Evolutionary conservation across 768 basidiomycete genomes (phyloP), one percentile per base, ranked within the genome.

Genomic region (Floccularia luteovirens): DNA sequence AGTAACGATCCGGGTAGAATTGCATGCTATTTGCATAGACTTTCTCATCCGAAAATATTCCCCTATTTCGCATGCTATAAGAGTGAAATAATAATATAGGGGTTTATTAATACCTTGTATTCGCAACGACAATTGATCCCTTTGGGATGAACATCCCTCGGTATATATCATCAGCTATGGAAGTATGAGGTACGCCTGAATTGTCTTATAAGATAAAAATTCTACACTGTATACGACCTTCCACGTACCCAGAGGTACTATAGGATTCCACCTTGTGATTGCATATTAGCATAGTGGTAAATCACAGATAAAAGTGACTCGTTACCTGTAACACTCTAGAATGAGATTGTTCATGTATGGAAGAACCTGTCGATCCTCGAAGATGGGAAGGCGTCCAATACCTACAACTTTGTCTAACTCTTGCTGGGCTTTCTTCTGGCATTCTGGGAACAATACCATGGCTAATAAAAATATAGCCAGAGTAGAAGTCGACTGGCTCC

Each of bases 111-210:
- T 43, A 23, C 60, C 38, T 13, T 53, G n/a, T n/a, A n/a, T n/a
- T n/a, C n/a, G n/a, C n/a, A n/a, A n/a, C n/a, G n/a, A n/a, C n/a
- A n/a, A n/a, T 25, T 4, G 62, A 52, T 1, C 60, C 62, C 41
- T 54, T 54, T 5, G 60, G 62, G 11, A 70, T 61, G 30, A 54
- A 62, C 47, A 64, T 63, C 4, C 63, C 65, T 4, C 60, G 43
- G 22, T 59, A 60, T 20, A 50, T 30, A 32, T 56, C 56, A 30
- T 60, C 61, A 41, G 54, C 50, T 23, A 49, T 49, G 8, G 43
- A 45, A 19, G 49, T 52, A 48, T 58, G 58, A 13, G 53, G 54
- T 24, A 48, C 36, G 50, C 59, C 35, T 61, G 53, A 11, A 51
- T 19, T 20, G 47, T 24, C 43, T 17, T 21, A 33, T 54, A 52